A percentile compares a stretch with the other conserved stretches of the same genome.
These are phyloP conservation scores for Arthrinium phaeospermum DNA, from an alignment of 2,329 filamentous ascomycete genomes.

Conservation along the genomic window DNA sequence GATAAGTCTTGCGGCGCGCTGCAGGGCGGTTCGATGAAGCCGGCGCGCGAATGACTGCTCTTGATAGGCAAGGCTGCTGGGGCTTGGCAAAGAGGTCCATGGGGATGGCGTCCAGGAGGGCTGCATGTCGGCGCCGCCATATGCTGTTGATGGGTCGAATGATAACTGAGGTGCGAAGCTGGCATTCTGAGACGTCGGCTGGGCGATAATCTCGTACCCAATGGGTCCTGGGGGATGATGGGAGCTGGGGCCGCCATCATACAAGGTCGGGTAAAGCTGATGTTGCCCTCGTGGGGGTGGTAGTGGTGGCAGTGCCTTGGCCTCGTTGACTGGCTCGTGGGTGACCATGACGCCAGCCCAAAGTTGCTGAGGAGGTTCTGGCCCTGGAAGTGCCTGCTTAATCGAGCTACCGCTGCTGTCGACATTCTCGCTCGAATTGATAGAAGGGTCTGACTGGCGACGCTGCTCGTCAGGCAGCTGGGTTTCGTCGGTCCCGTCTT, in stretches of 20 bases:
- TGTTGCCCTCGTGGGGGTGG: slow-evolving; percentile 21
- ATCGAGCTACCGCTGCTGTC: slow-evolving; percentile 15
- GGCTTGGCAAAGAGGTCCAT: slow-evolving; percentile 46
- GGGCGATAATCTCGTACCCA: slow-evolving; percentile 57
- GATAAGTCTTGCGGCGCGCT: slow-evolving; percentile 67
- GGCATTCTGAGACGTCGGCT: slow-evolving; percentile 58
- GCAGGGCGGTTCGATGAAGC: slow-evolving; percentile 69
- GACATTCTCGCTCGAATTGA: slow-evolving; percentile 2
- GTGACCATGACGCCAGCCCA: slow-evolving; percentile 37
- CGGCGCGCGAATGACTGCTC: slow-evolving; percentile 74
- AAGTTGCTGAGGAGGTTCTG: slow-evolving; percentile 20
- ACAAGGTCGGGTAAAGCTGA: slow-evolving; percentile 10
- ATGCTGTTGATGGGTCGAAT: slow-evolving; percentile 32
- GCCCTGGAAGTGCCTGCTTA: not conserved
- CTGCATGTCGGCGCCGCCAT: slow-evolving; percentile 26
- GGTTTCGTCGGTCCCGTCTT: slow-evolving; percentile 25
- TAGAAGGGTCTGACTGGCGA: not conserved
- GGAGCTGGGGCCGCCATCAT: not conserved
- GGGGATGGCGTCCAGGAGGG: slow-evolving; percentile 31
- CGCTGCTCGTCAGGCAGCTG: not conserved
- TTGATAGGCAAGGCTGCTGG: slow-evolving; percentile 63
- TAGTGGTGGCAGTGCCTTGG: slow-evolving; percentile 19
- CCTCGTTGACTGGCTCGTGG: slow-evolving; percentile 28
- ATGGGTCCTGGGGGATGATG: slow-evolving; percentile 20
- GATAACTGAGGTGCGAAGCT: slow-evolving; percentile 54